Base-by-base conservation (phyloP, 2,329 filamentous ascomycete genomes). In the Phialophora verrucosa region DNA sequence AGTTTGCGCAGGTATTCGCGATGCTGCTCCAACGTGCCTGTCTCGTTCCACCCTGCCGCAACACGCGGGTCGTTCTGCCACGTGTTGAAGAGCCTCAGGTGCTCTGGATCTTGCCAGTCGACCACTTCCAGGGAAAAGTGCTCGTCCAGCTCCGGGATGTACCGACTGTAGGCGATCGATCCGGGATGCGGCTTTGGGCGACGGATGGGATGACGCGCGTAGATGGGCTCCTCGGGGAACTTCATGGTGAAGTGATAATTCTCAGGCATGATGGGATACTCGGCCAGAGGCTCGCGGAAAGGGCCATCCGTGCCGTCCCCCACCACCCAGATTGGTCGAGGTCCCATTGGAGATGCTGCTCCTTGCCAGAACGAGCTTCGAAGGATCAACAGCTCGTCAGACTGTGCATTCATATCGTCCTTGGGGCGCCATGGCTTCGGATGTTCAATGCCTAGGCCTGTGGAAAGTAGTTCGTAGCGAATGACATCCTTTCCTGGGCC, bases 21-120 rank as follows among this genome's bases (percentile, higher is more conserved):
- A 77, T 93, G 91, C 76, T 93, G 84, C 31, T 91, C 90, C 55
- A 91, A 78, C 1, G 89, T 90, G 38, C 91, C 91, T 1, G 89
- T 91, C 80, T 91, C 88, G 74, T 92, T 91, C 91, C 91, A 93
- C 3, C 90, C 90, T 73, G 89, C 86, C 4, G 90, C 90, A 35
- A 94, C 91, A 58, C 91, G 89, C 60, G 91, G 91, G 74, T 93
- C 91, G 74, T 94, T 94, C 78, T 93, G 91, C 91, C 91, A 94
- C 64, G 83, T 83, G 78, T 93, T 88, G 82, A 94, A 93, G 4
- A 92, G 81, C n/a, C 81, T 79, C 60, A 93, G 78, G 77, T 94
- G 90, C 72, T 86, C 83, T 0, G 80, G 74, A 73, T 91, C 81
- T 42, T 83, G 74, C 78, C 86, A 91, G 76, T 93, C 88, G 1